Base-by-base conservation (phyloP, 2,329 filamentous ascomycete genomes). In the Ascochyta pisi region DNA sequence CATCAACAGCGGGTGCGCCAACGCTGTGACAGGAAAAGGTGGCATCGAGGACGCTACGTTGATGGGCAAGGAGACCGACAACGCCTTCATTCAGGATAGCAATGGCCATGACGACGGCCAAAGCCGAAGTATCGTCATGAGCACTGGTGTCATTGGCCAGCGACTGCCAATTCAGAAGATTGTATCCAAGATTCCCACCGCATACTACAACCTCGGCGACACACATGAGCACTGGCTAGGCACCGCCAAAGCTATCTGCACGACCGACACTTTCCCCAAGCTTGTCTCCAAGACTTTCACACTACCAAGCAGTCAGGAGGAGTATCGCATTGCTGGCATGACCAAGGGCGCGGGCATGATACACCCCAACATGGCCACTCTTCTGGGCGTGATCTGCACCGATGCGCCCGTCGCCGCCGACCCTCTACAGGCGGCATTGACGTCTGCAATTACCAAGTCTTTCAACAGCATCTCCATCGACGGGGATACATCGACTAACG, bases 261-360 rank as follows among this genome's bases (percentile, higher is more conserved):
- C 95, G 12, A 99, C 95, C 15, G 95, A 99, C 78, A 98, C 95
- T 3, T 99, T 99, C 76, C 95, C 95, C 56, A 99, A 99, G 79
- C 88, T 99, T 62, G 83, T 94, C 66, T 97, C 93, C 19, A 87
- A 85, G 65, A 86, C 87, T 13, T 99, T 98, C 78, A 87, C 82
- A 26, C 86, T 99, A 29, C 93, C 95, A 4, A 93, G 90, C 1
- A 90, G 90, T 4, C 86, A 90, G 0, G 82, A 82, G 45, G 87
- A 89, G 74, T 99, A 96, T 79, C 84, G 85, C 66, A 89, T 99
- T 45, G 92, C 91, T 12, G 95, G 95, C 66, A 96, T 96, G 86
- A 96, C 94, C 70, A 99, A 99, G 81, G 95, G 95, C 54, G 95
- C 95, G 5, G 95, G 95, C 71, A 99, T 99, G 95, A 96, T 99